Conservation (phyloP, 768 basidiomycete genomes). For the Suillus ampliporus region DNA sequence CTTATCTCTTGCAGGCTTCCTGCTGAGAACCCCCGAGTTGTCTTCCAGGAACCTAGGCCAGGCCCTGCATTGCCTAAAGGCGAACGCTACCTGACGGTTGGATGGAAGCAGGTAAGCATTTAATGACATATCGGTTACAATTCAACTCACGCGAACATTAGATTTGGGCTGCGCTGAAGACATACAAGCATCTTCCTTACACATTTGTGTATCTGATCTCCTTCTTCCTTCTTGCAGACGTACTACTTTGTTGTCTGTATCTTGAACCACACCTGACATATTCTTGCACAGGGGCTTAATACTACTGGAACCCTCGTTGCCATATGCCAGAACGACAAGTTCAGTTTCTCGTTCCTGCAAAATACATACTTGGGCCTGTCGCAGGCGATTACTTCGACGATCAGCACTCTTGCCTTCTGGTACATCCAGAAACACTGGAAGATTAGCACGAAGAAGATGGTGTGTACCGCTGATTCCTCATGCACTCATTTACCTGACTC, state of each 20-base stretch:
- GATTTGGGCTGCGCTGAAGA: slow-evolving; percentile 79
- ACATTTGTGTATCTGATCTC: slow-evolving; percentile 82
- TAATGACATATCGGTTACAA: neutral
- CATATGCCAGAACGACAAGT: slow-evolving; percentile 83
- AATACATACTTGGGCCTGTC: slow-evolving; percentile 80
- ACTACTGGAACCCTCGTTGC: slow-evolving; percentile 77
- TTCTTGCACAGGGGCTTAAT: slow-evolving; percentile 65
- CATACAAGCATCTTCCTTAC: slow-evolving; percentile 79
- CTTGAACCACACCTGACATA: neutral
- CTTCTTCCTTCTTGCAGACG: slow-evolving; percentile 82
- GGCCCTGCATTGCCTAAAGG: slow-evolving; percentile 81
- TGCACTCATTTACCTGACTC: neutral
- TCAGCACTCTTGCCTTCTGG: slow-evolving; percentile 80
- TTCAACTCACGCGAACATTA: slow-evolving; percentile 32
- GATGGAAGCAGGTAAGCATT: slow-evolving; percentile 75
- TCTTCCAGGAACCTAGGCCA: slow-evolving; percentile 84
- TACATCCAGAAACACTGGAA: slow-evolving; percentile 82
- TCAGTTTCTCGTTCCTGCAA: slow-evolving; percentile 80
- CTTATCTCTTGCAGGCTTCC: neutral
- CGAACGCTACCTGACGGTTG: slow-evolving; percentile 78
- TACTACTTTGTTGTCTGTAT: slow-evolving; percentile 35
- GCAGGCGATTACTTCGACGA: slow-evolving; percentile 77
- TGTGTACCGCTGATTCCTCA: slow-evolving; percentile 28
- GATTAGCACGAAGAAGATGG: slow-evolving; percentile 84
- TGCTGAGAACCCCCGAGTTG: slow-evolving; percentile 49